Evolutionary conservation across 2,329 filamentous ascomycete species (phyloP), one percentile per base, ranked within the genome.

Genomic region (Cytospora leucostoma): DNA sequence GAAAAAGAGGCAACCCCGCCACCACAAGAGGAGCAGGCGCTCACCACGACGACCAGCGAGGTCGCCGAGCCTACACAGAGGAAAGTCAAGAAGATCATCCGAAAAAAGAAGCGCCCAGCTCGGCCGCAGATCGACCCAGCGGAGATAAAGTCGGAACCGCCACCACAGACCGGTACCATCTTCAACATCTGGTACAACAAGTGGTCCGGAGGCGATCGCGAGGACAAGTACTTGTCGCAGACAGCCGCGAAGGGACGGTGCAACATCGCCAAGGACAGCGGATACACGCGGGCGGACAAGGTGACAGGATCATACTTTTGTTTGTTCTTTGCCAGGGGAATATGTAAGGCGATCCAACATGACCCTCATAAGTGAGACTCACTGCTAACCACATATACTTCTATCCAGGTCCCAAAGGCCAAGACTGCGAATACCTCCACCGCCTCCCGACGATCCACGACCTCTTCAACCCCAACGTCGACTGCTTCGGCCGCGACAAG

Each of bases 171-270:
- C 0, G 95, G 95, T 59, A 96, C 92, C 0, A 92, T 93, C 64
- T 99, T 95, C 83, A 99, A 99, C 77, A 96, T 96, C 72, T 97
- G 93, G 94, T 97, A 97, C 79, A 97, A 97, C 80, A 98, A 97
- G 78, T 98, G 94, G 93, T 90, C 89, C 0, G 95, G 95, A 68
- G 95, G 95, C 72, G 95, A 99, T 77, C 87, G 93, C 65, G 94
- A 98, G 73, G 93, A 96, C 79, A 92, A 93, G 70, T 93, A 94
- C 72, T 84, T 93, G 4, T 92, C 90, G 40, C 89, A 97, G 73
- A 90, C 88, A 27, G 85, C 88, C 15, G 94, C 95, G 4, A 88
- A 90, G 68, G 90, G 89, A 2, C 90, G 96, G 61, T 98, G 95
- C 81, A 95, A 93, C 73, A 81, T 99, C 65, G 88, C 88, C 1